Conservation (phyloP, 768 basidiomycete species). For the Russula virescens region DNA sequence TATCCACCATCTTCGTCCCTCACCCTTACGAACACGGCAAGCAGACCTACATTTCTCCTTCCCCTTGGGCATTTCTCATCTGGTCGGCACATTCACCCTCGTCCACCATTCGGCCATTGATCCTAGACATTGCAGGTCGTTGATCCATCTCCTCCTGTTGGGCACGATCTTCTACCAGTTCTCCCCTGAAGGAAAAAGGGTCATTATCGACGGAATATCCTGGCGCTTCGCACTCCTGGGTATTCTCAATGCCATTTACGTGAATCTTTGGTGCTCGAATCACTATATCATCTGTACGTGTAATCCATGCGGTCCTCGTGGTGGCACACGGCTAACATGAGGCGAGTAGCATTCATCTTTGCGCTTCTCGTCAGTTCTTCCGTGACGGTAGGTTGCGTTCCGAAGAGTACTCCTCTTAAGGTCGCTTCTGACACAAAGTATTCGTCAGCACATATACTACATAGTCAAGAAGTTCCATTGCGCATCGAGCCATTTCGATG, state of each 20-base stretch:
- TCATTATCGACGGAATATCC: conserved; percentile 79
- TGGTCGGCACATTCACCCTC: conserved; percentile 45
- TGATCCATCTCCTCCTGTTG: conserved; percentile 87
- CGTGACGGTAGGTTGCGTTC: conserved; percentile 38
- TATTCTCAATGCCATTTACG: conserved; percentile 82
- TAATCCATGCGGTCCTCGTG: not conserved
- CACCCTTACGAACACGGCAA: conserved; percentile 68
- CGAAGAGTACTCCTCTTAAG: conserved; percentile 27
- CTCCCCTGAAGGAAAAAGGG: conserved; percentile 65
- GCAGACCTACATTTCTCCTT: conserved; percentile 92
- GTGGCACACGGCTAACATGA: conserved; percentile 4
- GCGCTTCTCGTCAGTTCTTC: conserved; percentile 80
- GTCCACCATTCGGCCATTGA: not conserved
- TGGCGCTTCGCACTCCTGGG: conserved; percentile 92
- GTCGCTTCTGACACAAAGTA: conserved; percentile 28
- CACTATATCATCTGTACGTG: conserved; percentile 61
- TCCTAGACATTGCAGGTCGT: conserved; percentile 45
- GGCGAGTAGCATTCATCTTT: conserved; percentile 68
- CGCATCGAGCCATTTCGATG: conserved; percentile 60
- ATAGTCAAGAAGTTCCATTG: conserved; percentile 82
- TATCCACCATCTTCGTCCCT: conserved; percentile 78
- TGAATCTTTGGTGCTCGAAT: conserved; percentile 76
- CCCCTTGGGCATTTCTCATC: conserved; percentile 86
- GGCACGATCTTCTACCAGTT: conserved; percentile 91
- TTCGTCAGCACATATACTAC: conserved; percentile 82